phyloP scores from a whole-genome alignment of 2,329 filamentous ascomycete species.

The Pseudocercospora pini-densiflorae region DNA sequence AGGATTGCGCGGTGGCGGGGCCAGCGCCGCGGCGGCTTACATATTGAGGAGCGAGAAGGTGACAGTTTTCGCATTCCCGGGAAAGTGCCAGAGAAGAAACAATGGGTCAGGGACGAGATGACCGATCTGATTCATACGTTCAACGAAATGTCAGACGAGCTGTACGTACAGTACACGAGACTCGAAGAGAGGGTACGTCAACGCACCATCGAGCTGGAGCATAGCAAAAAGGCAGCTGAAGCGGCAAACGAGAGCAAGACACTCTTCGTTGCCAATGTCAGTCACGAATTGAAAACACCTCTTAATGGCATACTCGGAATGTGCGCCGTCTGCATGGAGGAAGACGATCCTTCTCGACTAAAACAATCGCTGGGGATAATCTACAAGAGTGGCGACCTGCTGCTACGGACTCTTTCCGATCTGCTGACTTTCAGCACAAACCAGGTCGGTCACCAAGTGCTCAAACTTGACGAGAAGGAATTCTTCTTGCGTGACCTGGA shows the following conservation, averaged over 20 bases:
- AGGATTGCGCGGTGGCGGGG: conserved; percentile 40
- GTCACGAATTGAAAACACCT: conserved; percentile 84
- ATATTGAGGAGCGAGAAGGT: conserved; percentile 43
- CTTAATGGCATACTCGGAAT: conserved; percentile 95
- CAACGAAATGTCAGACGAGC: conserved; percentile 91
- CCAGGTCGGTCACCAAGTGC: conserved; percentile 78
- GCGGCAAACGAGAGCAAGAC: conserved; percentile 91
- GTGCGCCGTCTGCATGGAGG: conserved; percentile 90
- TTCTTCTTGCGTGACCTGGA: conserved; percentile 82
- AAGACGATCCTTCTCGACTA: conserved; percentile 76
- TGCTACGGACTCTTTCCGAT: conserved; percentile 86
- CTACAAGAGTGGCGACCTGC: conserved; percentile 83
- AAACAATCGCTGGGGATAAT: conserved; percentile 85
- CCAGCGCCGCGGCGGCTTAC: conserved; percentile 27
- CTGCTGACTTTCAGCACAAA: conserved; percentile 93
- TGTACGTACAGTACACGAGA: conserved; percentile 81
- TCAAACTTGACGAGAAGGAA: conserved; percentile 81
- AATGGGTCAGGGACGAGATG: conserved; percentile 78
- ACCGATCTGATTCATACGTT: conserved; percentile 84
- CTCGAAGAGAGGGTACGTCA: conserved; percentile 84
- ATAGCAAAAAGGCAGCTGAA: conserved; percentile 89
- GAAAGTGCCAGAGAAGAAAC: conserved; percentile 71
- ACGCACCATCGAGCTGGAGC: conserved; percentile 81
- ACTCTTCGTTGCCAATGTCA: conserved; percentile 31
- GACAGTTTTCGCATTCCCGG: conserved; percentile 79